Evolutionary conservation across 768 basidiomycete genomes (phyloP), one percentile per base, ranked within the genome.

Genomic region (Tricholoma bakamatsutake): DNA sequence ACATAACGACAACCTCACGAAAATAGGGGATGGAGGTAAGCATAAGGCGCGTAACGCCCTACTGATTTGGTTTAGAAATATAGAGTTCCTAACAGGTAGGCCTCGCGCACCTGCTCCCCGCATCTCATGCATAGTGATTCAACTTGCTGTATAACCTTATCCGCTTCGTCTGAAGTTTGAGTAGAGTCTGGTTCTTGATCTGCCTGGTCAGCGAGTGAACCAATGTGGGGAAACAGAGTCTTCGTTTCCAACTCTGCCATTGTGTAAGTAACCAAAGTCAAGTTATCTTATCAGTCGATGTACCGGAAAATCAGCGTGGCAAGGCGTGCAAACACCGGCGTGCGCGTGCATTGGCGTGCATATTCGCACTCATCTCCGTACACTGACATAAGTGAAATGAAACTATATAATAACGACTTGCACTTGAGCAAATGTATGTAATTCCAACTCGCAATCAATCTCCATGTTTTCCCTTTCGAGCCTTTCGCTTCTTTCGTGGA

Each of bases 81-180:
- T 68, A 51, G 59, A 54, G 54, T 54, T 52, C 47, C 37, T 37
- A 17, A 17, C 13, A 33, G 39, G 39, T 30, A 17, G 27, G 12
- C 31, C 30, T 15, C 24, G 67, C 81, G 67, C 61, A 90, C 96
- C 82, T 98, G 88, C 70, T 98, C 83, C 43, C 81, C 79, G 66
- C 97, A 99, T 68, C 81, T 81, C 92, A 98, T 96, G 73, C 97
- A 98, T 27, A 98, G 73, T 11, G 91, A 94, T 56, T 93, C 90
- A 57, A 98, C 79, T 70, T 92, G 87, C 62, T 94, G 81, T 9
- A 95, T 80, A 0, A 83, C 83, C 53, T 79, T 76, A 28, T 88
- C 87, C 15, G 76, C 76, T 21, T 76, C 75, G 4, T 68, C 71
- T 33, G 50, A 11, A 24, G 40, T 75, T 75, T 33, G 68, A 73